phyloP scores from a whole-genome alignment of 345 rosid species.

The Salix caprea region DNA sequence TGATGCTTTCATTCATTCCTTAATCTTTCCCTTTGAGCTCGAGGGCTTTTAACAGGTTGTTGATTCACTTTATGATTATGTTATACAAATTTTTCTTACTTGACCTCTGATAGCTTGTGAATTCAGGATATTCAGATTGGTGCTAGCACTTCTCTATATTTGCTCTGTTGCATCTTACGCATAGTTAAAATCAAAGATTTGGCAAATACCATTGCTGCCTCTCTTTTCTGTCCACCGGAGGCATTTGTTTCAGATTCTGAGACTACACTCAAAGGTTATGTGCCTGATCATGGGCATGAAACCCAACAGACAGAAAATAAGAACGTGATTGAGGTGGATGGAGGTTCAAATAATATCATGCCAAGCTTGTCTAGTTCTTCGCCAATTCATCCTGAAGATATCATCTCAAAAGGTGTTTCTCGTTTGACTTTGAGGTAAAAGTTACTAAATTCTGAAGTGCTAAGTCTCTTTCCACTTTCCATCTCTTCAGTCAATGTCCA shows the following conservation, averaged over 20 bases:
- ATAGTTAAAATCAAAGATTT: slow-evolving; percentile 93
- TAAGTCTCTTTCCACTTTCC: neutral
- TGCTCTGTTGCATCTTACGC: slow-evolving; percentile 92
- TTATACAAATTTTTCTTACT: slow-evolving; percentile 7
- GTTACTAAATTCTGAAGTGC: neutral
- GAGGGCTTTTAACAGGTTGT: neutral
- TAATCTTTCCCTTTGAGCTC: neutral
- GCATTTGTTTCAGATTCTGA: slow-evolving; percentile 47
- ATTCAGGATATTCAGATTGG: slow-evolving; percentile 61
- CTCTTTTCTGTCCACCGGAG: slow-evolving; percentile 68
- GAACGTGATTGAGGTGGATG: slow-evolving; percentile 30
- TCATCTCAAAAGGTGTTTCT: slow-evolving; percentile 31
- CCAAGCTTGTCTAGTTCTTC: slow-evolving; percentile 38
- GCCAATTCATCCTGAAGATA: slow-evolving; percentile 36
- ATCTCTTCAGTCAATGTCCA: neutral
- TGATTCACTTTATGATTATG: neutral
- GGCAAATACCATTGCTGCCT: slow-evolving; percentile 90
- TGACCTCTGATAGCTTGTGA: slow-evolving; percentile 24
- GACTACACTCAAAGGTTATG: slow-evolving; percentile 53
- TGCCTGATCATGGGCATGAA: slow-evolving; percentile 38
- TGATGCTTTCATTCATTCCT: slow-evolving; percentile 4
- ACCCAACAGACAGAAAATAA: slow-evolving; percentile 35
- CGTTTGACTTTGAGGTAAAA: slow-evolving; percentile 58
- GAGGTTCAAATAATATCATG: slow-evolving; percentile 27
- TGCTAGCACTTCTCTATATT: slow-evolving; percentile 76